Conservation (phyloP, 2,329 filamentous ascomycete species). For the Colletotrichum scovillei region DNA sequence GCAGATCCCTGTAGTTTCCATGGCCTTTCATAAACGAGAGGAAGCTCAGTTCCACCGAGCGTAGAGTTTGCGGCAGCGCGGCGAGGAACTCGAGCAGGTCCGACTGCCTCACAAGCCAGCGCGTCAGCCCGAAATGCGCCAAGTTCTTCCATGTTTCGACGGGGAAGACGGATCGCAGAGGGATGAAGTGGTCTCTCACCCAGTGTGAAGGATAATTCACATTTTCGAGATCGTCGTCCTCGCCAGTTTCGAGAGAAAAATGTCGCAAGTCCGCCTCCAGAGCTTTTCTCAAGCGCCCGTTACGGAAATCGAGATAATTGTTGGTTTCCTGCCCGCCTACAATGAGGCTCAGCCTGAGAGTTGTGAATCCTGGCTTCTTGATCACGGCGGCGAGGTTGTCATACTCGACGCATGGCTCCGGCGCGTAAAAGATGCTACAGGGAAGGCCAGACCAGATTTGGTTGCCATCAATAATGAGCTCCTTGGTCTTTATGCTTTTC, state of each 20-base stretch:
- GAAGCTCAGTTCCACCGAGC: slow-evolving; percentile 48
- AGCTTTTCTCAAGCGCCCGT: slow-evolving; percentile 34
- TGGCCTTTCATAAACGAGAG: slow-evolving; percentile 40
- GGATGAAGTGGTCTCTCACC: slow-evolving; percentile 24
- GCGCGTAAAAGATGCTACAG: background rate
- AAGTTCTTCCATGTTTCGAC: slow-evolving; percentile 42
- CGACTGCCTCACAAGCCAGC: slow-evolving; percentile 39
- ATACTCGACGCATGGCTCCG: slow-evolving; percentile 40
- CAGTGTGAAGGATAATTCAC: background rate
- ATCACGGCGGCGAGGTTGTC: slow-evolving; percentile 39
- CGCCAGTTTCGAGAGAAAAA: slow-evolving; percentile 39
- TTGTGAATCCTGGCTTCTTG: slow-evolving; percentile 41
- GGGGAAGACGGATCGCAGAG: slow-evolving; percentile 45
- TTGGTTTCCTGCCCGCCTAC: slow-evolving; percentile 22
- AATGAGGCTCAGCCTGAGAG: slow-evolving; percentile 42
- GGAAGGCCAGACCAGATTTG: too few species aligned
- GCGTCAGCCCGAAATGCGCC: slow-evolving; percentile 44
- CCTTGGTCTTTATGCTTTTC: too few species aligned
- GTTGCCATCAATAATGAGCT: too few species aligned
- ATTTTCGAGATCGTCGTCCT: background rate
- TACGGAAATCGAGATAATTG: slow-evolving; percentile 31
- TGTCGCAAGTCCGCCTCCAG: slow-evolving; percentile 39
- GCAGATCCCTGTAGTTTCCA: slow-evolving; percentile 32
- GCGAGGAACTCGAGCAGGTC: slow-evolving; percentile 44
- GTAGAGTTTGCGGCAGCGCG: slow-evolving; percentile 41